Conservation (phyloP, 257 asterid genomes). For the Paraleonurus japonicus region DNA sequence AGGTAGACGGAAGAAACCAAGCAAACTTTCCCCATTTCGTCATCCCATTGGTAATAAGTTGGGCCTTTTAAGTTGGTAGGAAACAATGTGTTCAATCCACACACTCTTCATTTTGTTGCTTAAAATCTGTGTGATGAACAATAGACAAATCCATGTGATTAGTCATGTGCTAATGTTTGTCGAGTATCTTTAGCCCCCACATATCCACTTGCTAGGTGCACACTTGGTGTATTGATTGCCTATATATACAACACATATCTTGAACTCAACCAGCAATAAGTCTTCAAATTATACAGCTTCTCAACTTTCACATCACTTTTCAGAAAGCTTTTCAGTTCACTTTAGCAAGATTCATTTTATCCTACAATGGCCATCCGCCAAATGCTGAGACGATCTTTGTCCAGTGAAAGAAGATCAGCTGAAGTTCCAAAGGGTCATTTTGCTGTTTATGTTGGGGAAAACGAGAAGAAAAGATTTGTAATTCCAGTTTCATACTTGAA, state of each 20-base stretch:
- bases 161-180: conserved; percentile 22
- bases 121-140: neutral
- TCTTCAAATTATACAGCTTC: neutral
- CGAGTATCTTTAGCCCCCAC: conserved; percentile 10
- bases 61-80: no score
- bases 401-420: neutral
- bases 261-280: conserved; percentile 6
- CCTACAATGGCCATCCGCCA: neutral
- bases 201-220: neutral
- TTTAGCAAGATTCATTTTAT: neutral
- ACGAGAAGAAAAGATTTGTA: neutral
- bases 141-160: conserved; percentile 34
- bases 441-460: neutral
- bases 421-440: neutral
- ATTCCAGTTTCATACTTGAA: neutral
- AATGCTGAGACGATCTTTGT: neutral
- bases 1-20: no score
- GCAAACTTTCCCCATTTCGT: no score
- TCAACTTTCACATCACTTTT: no score
- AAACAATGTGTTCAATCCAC: no score
- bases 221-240: neutral
- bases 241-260: conserved; percentile 3
- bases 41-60: no score
- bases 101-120: neutral
- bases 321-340: neutral